phyloP scores from a whole-genome alignment of 2,329 filamentous ascomycete genomes.

The Colletotrichum melonis region DNA sequence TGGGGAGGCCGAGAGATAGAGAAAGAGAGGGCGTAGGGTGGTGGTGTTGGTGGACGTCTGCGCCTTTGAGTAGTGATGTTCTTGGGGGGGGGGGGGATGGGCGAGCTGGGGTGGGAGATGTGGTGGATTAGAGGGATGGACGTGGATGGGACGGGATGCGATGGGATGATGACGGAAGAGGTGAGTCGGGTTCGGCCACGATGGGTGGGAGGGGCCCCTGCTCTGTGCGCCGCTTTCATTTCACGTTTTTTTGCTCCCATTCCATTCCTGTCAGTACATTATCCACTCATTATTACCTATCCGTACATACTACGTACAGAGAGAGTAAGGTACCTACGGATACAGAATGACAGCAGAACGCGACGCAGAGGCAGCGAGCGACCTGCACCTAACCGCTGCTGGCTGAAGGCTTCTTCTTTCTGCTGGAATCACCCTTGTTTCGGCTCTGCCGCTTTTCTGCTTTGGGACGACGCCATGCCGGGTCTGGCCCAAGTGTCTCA shows the following conservation, averaged over 20 bases:
- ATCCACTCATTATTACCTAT: not conserved
- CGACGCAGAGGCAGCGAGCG: not conserved
- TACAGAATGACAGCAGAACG: too few relatives aligned
- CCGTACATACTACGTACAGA: not conserved
- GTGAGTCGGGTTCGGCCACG: constrained; percentile 29
- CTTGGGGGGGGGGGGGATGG: not conserved
- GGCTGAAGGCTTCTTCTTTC: constrained; percentile 3
- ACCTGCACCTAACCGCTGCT: constrained; percentile 19
- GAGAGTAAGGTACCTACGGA: too few relatives aligned
- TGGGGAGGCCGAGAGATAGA: not conserved
- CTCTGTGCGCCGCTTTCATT: constrained; percentile 18
- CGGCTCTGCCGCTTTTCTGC: constrained; percentile 20
- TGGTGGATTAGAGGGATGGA: constrained; percentile 18
- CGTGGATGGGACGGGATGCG: constrained; percentile 25
- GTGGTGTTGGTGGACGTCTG: not conserved
- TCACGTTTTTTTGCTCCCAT: not conserved
- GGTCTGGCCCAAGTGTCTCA: constrained; percentile 4
- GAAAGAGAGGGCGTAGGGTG: not conserved
- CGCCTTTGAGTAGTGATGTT: constrained; percentile 19
- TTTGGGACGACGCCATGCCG: constrained; percentile 22
- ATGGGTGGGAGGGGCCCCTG: constrained; percentile 10
- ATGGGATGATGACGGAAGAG: constrained; percentile 36
- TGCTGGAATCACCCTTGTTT: constrained; percentile 26
- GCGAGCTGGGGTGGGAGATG: constrained; percentile 6
- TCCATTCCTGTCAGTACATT: not conserved